Evolutionary conservation across 225 moss, liverwort and hornwort genomes (phyloP), one percentile per base, ranked within the genome.

Genomic region (Marchantia polymorpha): DNA sequence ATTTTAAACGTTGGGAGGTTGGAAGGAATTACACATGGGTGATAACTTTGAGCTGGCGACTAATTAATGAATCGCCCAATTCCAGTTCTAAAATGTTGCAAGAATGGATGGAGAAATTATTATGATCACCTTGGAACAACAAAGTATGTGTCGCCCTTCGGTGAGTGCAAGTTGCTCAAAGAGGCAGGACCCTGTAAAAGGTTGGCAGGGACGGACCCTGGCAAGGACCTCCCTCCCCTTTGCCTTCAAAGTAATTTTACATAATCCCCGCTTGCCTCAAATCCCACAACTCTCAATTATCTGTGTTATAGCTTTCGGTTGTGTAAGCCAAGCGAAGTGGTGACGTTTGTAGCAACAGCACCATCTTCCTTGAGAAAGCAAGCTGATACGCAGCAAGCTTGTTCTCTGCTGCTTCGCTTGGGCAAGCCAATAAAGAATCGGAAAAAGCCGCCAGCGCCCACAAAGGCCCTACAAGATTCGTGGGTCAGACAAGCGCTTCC

Each of bases 81-180:
- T 84, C 80, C 87, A 88, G 87, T 85, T 68, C 25, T 88, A 59
- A 88, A 83, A 83, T 88, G 87, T 83, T 88, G 87, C 87, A 83
- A 83, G 75, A 70, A 74, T 77, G 87, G 78, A 73, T 78, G 61
- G 72, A 75, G 80, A 78, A 81, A 78, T 75, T 85, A 78, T 78
- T 77, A 82, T 87, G 84, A 87, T 63, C 82, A 73, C 52, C 75
- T 81, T 80, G 78, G 80, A 81, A 70, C 87, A 80, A 79, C 77
- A 77, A 85, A 83, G 78, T 80, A 88, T 88, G 83, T 73, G 30
- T 88, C 78, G 75, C 58, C 77, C 53, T 46, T 82, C 72, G 16
- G 52, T 75, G 76, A 67, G 72, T 75, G 64, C 64, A 81, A 80
- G 75, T 76, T 75, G 80, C 84, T 78, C 78, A 69, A 15, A 48